These are phyloP conservation scores for Boechera retrofracta DNA, from an alignment of 345 rosid genomes.

Conservation along the genomic window DNA sequence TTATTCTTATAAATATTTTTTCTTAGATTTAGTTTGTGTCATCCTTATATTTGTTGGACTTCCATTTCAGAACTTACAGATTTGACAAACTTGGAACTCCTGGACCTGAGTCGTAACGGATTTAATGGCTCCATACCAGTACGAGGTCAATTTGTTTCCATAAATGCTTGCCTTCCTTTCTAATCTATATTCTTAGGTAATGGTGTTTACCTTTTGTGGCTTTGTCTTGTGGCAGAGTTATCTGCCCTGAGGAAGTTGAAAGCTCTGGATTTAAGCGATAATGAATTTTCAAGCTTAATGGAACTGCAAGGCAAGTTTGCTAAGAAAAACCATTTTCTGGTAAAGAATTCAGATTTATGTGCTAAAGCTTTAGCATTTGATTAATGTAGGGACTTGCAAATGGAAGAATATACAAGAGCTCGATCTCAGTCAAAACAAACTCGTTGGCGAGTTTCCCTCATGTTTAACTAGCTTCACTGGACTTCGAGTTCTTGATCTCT, in stretches of 20 bases:
- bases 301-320: conserved; percentile 23
- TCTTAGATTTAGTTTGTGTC: too few relatives aligned
- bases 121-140: too few relatives aligned
- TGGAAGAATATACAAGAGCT: conserved; percentile 27
- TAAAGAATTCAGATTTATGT: background rate
- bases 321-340: background rate
- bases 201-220: background rate
- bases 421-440: conserved; percentile 17
- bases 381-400: background rate
- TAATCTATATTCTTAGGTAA: background rate
- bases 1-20: too few relatives aligned
- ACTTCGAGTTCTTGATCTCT: background rate
- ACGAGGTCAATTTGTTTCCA: too few relatives aligned
- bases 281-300: background rate
- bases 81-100: background rate
- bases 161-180: too few relatives aligned
- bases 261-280: conserved; percentile 24
- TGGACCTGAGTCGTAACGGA: too few relatives aligned
- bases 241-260: background rate
- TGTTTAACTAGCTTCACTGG: background rate
- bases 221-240: background rate
- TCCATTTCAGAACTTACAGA: background rate
- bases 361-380: background rate
- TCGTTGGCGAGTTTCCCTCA: background rate
- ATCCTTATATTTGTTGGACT: too few relatives aligned